Base-by-base conservation (phyloP, 1,284 basidiomycete species). In the Sanghuangporus sanghuang region DNA sequence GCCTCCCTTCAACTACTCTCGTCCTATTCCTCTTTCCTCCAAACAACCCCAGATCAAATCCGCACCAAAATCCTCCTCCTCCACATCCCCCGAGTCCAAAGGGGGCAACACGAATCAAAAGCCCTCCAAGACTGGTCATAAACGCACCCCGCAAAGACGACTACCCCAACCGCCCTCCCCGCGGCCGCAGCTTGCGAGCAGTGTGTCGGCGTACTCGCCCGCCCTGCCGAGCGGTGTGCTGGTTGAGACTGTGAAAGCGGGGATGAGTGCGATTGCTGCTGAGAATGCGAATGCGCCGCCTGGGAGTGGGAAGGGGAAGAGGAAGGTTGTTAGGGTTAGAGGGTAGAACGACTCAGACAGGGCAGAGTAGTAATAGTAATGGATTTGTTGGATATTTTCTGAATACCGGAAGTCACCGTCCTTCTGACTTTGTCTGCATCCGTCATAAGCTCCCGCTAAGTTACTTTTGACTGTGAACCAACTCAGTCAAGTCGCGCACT, bases 181-280 rank as follows among this genome's bases (percentile, higher is more conserved):
- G 21, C 79, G 78, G 52, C 85, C 84, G 2, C 74, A 82, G 7
- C 75, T 87, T 49, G 76, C 82, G 44, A 76, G 73, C 58, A 79
- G 86, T 38, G 75, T 87, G 11, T 87, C 86, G 6, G 75, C 81
- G 5, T 85, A 85, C 69, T 91, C 90, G 0, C 91, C 91, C 16
- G 86, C 87, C 9, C 74, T 92, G 27, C 83, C 87, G 35, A 81
- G 84, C 0, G 91, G 91, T 0, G 81, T 91, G 40, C 77, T 93
- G 57, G 79, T 92, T 44, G 88, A 92, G 48, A 85, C 92, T 0
- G 78, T 93, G 50, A 91, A 90, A 71, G 91, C 90, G 1, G 89
- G 89, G 0, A 90, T 93, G 84, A 87, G 75, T 66, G 82, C 87
- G 12, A 76, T 77, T 48, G 64, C 62, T n/a, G 71, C 67, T 6